These are phyloP conservation scores for Cynara cardunculus DNA, from an alignment of 129 eudicot genomes.

Conservation along the genomic window DNA sequence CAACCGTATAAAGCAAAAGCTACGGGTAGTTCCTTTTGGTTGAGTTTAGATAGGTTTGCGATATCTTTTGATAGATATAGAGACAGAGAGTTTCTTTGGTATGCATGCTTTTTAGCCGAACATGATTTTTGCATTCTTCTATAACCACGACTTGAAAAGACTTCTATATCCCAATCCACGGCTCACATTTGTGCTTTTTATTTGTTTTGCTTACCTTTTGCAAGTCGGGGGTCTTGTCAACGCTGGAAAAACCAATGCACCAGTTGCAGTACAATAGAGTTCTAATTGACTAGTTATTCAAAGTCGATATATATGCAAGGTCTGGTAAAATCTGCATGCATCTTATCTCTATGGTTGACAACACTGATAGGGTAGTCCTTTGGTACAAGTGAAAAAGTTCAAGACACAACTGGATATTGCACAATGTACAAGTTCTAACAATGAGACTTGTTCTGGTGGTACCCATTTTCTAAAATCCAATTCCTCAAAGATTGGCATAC, in stretches of 20 bases:
- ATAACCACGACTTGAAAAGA: background rate
- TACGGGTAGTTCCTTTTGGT: background rate
- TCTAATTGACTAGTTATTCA: background rate
- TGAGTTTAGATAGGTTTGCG: background rate
- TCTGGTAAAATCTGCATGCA: background rate
- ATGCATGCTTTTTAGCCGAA: background rate
- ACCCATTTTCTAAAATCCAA: background rate
- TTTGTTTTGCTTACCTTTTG: no score
- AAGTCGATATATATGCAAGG: background rate
- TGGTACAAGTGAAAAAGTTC: background rate
- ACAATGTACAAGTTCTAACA: constrained; percentile 16
- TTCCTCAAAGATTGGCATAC: constrained; percentile 16
- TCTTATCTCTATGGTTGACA: background rate
- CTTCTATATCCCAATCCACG: background rate
- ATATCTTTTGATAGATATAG: background rate
- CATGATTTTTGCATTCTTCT: background rate
- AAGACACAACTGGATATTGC: constrained; percentile 17
- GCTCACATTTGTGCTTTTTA: background rate
- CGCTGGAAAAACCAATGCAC: background rate
- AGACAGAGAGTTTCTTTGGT: background rate
- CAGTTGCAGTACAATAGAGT: background rate
- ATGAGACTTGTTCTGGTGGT: background rate
- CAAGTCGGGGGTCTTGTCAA: background rate
- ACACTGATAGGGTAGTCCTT: background rate
- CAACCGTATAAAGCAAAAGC: background rate